Evolutionary conservation across 2,329 filamentous ascomycete genomes (phyloP), one percentile per base, ranked within the genome.

Genomic region (Didymellaceae sp.): DNA sequence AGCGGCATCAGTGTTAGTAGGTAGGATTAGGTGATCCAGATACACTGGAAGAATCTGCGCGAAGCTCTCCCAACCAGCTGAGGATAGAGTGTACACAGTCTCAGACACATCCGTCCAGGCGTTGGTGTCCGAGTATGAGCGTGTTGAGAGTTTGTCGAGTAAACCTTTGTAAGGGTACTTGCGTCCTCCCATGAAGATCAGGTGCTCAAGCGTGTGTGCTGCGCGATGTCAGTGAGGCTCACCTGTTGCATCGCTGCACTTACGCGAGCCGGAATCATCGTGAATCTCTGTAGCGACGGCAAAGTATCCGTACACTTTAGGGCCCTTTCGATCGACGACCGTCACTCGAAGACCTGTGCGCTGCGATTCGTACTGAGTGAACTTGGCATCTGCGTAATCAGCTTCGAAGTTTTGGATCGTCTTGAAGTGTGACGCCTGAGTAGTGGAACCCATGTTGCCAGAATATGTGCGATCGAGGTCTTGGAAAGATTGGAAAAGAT

Each of bases 81-180:
- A 94, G 65, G 97, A 90, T 13, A 99, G 81, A 0, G 91, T 97
- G 74, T 99, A 99, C 2, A 92, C 92, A 1, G 95, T 99, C 70
- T 97, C 92, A 63, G 97, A 94, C 10, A 89, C 94, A 17, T 91
- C 91, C 1, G 94, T 99, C 91, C 93, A 99, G 4, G 94, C 94
- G 74, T 99, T 99, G 24, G 94, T 99, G 50, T 83, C 84, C 1
- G 93, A 96, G 72, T 97, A 99, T 1, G 93, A 91, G 58, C 95
- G 85, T 4, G 91, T 96, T 2, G 94, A 91, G 51, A 99, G 82
- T 76, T 95, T 96, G 73, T 97, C 93, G 14, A 99, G 82, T 31
- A 99, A 86, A 1, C 94, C 94, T 74, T 97, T 97, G 78, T 96
- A 97, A 54, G 84, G 88, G 72, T 96, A 97, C 70, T 83, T 95